Evolutionary conservation across 2,329 filamentous ascomycete species (phyloP), one percentile per base, ranked within the genome.

Genomic region (Diaporthe ampelina): DNA sequence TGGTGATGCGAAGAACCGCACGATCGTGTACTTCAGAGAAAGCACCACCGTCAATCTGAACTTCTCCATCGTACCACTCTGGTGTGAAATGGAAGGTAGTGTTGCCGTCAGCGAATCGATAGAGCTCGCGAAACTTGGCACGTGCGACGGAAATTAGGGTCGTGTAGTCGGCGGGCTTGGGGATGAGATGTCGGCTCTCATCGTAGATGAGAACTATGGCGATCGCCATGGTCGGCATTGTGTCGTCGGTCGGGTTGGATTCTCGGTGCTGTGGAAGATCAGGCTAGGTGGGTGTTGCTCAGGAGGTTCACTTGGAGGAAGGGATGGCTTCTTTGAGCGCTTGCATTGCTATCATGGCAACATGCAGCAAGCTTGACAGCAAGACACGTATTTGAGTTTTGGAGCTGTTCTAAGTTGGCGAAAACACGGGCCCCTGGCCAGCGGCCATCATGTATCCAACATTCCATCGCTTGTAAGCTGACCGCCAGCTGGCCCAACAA

Each of bases 31-130:
- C 43, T 13, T 67, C 43, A 26, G 19, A 21, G 29, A 50, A 67
- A 17, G 45, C 43, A 19, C 9, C 29, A 7, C 8, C 17, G 21
- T 52, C 43, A 29, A 50, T 17, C 43, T 52, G 4, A 6, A 67
- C 43, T 13, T 50, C 43, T 6, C 17, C 7, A 6, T n/a, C 21
- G 21, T 35, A 67, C 61, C 43, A 50, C 43, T 50, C 61, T 17
- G 61, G 61, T 1, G 19, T 50, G 61, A 67, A n/a, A 19, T 52
- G 43, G 13, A 50, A 37, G 13, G 29, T 9, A 4, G 52, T 24
- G 11, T 24, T n/a, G 29, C 37, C 29, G 0, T n/a, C 4, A 10
- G 9, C 1, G 45, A n/a, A 15, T 2, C 3, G 0, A 8, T 32
- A 0, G 7, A 43, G 45, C 15, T 48, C 15, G 15, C 2, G 21